Evolutionary conservation across 257 asterid species (phyloP).

Genomic region (Solanum tarapatanum): DNA sequence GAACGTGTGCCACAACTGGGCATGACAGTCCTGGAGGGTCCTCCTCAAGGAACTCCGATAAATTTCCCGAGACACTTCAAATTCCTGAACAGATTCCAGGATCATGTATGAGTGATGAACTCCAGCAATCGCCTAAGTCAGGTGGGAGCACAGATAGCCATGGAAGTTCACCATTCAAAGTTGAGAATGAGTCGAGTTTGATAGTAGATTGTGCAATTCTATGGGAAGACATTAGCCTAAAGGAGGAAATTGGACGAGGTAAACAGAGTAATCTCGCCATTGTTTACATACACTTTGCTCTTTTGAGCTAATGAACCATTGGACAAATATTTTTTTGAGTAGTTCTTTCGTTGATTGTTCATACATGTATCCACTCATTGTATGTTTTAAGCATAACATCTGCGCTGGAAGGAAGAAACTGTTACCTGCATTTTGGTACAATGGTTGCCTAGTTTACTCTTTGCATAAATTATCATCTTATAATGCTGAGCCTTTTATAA

Average conservation of each 20-base stretch:
- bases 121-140: conserved; percentile 10
- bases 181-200: conserved; percentile 18
- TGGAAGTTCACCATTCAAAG: conserved; percentile 21
- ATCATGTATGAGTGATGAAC: neutral
- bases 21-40: neutral
- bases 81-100: neutral
- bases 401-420: neutral
- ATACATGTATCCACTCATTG: neutral
- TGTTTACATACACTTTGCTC: neutral
- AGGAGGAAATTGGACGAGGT: conserved; percentile 69
- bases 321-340: neutral
- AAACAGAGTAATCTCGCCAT: neutral
- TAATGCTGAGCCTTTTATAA: neutral
- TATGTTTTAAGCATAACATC: neutral
- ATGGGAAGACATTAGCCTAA: conserved; percentile 59
- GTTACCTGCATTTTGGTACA: neutral
- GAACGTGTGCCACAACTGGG: neutral
- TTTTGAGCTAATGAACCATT: neutral
- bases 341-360: neutral
- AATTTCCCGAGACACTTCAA: neutral
- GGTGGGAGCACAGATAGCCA: conserved; percentile 1
- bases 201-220: conserved; percentile 25
- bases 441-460: neutral
- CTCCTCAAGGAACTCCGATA: neutral
- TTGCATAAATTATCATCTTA: neutral